These are phyloP conservation scores for Dentipellis fragilis DNA, from an alignment of 768 basidiomycete species.

Conservation along the genomic window DNA sequence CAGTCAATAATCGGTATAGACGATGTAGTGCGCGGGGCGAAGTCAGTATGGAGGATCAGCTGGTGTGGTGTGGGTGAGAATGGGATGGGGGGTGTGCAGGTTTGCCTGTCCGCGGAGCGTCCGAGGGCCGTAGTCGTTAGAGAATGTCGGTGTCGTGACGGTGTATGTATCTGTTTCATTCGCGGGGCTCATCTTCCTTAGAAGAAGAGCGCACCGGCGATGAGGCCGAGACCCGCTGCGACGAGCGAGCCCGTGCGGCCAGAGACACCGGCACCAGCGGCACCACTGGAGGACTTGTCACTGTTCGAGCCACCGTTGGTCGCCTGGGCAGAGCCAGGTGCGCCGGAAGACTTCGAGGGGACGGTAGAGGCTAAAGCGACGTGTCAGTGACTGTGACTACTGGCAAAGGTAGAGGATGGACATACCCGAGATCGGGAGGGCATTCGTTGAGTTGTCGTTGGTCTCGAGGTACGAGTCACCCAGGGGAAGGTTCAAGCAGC, in stretches of 20 bases:
- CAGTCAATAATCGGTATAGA: too few relatives aligned
- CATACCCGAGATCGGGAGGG: slow-evolving; percentile 25
- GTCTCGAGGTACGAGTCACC: slow-evolving; percentile 76
- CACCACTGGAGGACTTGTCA: background rate
- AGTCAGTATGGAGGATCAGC: too few relatives aligned
- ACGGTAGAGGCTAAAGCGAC: background rate
- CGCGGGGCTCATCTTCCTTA: background rate
- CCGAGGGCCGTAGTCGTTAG: background rate
- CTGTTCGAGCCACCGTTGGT: slow-evolving; percentile 10
- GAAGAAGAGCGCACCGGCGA: background rate
- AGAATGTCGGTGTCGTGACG: background rate
- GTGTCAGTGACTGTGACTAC: background rate
- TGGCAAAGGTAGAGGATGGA: background rate
- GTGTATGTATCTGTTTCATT: background rate
- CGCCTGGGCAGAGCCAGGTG: slow-evolving; percentile 23
- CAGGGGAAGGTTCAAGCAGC: slow-evolving; percentile 50
- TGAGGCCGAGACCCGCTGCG: background rate
- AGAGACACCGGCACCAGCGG: background rate
- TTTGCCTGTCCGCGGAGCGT: too few relatives aligned
- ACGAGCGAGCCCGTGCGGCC: background rate
- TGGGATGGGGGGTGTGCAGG: too few relatives aligned
- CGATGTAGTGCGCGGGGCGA: too few relatives aligned
- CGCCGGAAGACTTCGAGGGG: slow-evolving; percentile 20
- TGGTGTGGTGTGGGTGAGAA: too few relatives aligned
- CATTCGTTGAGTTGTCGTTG: slow-evolving; percentile 59